Evolutionary conservation across 176 grass and related monocot species (phyloP), one percentile per base, ranked within the genome.

Genomic region (Guadua angustifolia): DNA sequence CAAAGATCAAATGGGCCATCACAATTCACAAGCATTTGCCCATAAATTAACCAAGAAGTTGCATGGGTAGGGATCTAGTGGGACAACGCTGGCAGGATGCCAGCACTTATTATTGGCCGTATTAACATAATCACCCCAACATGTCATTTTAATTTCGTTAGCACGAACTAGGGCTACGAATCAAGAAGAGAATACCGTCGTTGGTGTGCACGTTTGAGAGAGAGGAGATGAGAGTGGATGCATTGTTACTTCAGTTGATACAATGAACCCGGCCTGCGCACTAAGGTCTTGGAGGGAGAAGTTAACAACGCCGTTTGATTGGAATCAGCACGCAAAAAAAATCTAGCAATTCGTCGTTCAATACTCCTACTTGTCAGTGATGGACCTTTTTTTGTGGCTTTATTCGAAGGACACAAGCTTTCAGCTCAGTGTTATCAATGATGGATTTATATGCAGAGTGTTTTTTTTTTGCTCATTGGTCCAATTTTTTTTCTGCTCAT

Each of bases 151-250:
- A 71, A 61, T 78, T 58, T 25, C 7, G 36, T 18, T 77, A 13
- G n/a, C 40, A 13, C 3, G 53, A 11, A 62, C 14, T 45, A 60
- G 46, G 69, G 51, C 39, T 59, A 33, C 2, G 55, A 42, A 33
- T 73, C 35, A 86, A 73, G 49, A 42, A 58, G 42, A 32, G 15
- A 84, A 67, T 18, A 51, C 58, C 14, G 13, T 15, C 17, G 5
- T 73, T 43, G 17, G 69, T 16, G 82, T 52, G 82, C 71, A 77
- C 24, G 63, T 46, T 67, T 85, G 21, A 67, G 25, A 36, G 35
- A 45, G 73, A 19, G 50, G 14, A 65, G 79, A 81, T 43, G 50
- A 10, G 6, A 84, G 9, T n/a, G 44, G 36, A 44, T 64, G 73
- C 45, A 57, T 17, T 29, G 42, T n/a, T 76, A 56, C 33, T 66